Conservation (phyloP, 192 early-diverging fungal species). For the Backusella westeae region DNA sequence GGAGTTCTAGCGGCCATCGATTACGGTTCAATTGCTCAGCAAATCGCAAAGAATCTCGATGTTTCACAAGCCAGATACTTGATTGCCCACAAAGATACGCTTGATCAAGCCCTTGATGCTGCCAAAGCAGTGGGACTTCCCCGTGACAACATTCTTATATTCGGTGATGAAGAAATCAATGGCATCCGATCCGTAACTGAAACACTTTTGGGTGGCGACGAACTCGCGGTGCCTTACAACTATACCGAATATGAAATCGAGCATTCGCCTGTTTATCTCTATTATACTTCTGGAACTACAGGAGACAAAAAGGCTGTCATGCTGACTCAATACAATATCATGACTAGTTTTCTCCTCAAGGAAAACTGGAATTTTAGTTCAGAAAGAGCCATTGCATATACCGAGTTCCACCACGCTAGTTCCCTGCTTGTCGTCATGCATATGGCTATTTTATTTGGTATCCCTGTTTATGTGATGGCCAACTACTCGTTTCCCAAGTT, state of each 20-base stretch:
- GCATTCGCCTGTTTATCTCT: background rate
- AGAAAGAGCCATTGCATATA: background rate
- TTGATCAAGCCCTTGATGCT: background rate
- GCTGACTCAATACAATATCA: background rate
- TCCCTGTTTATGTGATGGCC: conserved; percentile 1
- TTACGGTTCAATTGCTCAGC: background rate
- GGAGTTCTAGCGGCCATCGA: background rate
- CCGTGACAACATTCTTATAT: background rate
- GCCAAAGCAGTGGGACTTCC: background rate
- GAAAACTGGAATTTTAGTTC: background rate
- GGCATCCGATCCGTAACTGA: background rate
- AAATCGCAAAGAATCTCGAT: background rate
- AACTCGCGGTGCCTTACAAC: background rate
- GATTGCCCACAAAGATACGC: background rate
- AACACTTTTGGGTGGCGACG: background rate
- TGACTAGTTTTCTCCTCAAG: background rate
- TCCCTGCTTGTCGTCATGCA: background rate
- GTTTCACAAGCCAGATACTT: background rate
- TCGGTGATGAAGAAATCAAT: background rate
- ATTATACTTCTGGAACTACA: conserved; percentile 11
- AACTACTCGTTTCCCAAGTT: conserved; percentile 9
- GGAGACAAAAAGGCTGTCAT: conserved; percentile 1
- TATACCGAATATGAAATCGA: background rate
- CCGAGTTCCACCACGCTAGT: background rate
- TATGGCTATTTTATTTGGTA: background rate